Evolutionary conservation across 805 yeast species (phyloP), one percentile per base, ranked within the genome.

Genomic region (Starmerella tilneyi): DNA sequence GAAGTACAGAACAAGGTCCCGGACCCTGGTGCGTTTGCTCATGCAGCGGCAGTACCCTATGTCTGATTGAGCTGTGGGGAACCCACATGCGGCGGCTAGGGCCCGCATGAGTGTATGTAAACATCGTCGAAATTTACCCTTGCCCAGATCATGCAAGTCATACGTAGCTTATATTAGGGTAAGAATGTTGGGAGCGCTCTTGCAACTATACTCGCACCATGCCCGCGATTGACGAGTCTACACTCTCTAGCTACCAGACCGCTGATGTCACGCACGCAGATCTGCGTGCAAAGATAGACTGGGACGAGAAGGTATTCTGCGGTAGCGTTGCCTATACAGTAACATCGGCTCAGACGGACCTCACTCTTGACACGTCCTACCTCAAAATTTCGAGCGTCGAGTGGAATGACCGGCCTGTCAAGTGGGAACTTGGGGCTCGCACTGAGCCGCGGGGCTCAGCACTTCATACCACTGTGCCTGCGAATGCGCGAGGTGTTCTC

Each of bases 361-460:
- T 84, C n/a, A 62, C 71, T 2, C 66, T 86, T 47, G 96, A 86
- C 60, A 73, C 89, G 0, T 79, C 92, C 0, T 77, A 60, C 57
- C 65, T 86, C 50, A 61, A 66, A 2, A 65, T 86, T 23, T 51
- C 60, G 20, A 49, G 55, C 0, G 76, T 75, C 17, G 44, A 53
- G 4, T 65, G 81, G 45, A 65, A 81, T 52, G 71, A 65, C 13
- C 38, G 48, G 0, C 52, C 48, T 0, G 61, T 63, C 1, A 43
- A 41, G 21, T 68, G 58, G 51, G 30, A 47, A 4, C 33, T 70
- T 12, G 58, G 54, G 12, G 58, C 55, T 1, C 59, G 73, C 22
- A 43, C 48, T 4, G 67, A 61, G 34, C 65, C 72, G 7, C 61
- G 68, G 28, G 79, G 79, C 12, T 55, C 73, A 2, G 61, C 73